Conservation (phyloP, 2,329 filamentous ascomycete species). For the Exserohilum rostratum region DNA sequence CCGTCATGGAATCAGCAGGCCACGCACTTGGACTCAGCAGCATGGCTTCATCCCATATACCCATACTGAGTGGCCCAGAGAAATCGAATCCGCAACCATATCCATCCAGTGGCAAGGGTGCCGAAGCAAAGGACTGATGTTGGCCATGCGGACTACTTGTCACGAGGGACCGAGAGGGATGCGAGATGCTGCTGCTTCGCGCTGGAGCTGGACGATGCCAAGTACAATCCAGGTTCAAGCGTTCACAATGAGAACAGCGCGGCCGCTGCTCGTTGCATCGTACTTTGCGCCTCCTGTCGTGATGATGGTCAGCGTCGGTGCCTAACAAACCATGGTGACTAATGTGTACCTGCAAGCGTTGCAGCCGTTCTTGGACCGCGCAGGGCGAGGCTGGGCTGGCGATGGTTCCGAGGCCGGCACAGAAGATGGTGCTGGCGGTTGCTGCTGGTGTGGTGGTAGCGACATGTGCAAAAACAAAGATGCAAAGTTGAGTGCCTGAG, state of each 20-base stretch:
- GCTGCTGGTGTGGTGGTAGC: conserved; percentile 17
- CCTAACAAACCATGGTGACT: not conserved
- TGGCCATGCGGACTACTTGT: conserved; percentile 19
- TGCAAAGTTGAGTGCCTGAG: not conserved
- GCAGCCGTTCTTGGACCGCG: conserved; percentile 41
- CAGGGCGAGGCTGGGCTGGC: conserved; percentile 28
- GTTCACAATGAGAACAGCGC: conserved; percentile 60
- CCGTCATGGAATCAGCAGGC: conserved; percentile 29
- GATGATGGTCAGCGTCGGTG: conserved; percentile 9
- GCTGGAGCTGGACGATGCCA: conserved; percentile 49
- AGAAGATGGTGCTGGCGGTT: conserved; percentile 19
- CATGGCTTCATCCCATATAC: conserved; percentile 42
- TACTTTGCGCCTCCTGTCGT: conserved; percentile 58
- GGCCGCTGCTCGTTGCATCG: conserved; percentile 62
- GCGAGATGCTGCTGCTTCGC: conserved; percentile 20
- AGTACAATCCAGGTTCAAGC: conserved; percentile 60
- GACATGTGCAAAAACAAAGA: conserved; percentile 21
- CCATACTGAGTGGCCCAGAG: conserved; percentile 34
- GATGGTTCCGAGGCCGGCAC: conserved; percentile 14
- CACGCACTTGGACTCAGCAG: conserved; percentile 40
- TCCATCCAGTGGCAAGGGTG: conserved; percentile 22
- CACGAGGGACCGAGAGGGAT: conserved; percentile 26
- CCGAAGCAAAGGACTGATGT: conserved; percentile 18
- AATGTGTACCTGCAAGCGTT: conserved; percentile 36
- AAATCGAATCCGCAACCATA: conserved; percentile 34